phyloP scores from a whole-genome alignment of 225 moss, liverwort and hornwort genomes.

The Takakia lepidozioides region DNA sequence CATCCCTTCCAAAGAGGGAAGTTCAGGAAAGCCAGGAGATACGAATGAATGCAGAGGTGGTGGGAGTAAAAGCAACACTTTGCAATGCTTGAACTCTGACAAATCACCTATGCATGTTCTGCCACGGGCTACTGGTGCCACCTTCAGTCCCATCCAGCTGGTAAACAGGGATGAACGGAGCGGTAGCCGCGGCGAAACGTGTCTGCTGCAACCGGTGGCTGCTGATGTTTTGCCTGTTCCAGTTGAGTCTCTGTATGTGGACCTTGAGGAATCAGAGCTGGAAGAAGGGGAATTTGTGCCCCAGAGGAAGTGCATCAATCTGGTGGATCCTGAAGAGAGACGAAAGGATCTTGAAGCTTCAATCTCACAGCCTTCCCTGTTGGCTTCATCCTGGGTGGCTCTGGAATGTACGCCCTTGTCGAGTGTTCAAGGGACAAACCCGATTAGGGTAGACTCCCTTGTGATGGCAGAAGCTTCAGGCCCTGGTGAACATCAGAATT shows the following conservation, averaged over 20 bases:
- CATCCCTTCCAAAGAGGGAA: background rate
- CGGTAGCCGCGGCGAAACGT: slow-evolving; percentile 11
- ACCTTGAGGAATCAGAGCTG: slow-evolving; percentile 12
- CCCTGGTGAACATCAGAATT: no score
- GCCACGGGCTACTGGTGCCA: slow-evolving; percentile 8
- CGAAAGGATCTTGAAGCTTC: no score
- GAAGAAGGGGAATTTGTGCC: slow-evolving; percentile 38
- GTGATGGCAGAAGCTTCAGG: no score
- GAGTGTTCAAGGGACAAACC: no score
- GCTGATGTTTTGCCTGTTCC: slow-evolving; percentile 4
- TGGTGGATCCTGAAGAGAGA: no score
- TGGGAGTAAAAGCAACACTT: slow-evolving; percentile 1
- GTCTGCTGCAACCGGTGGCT: slow-evolving; percentile 5
- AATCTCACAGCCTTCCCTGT: no score
- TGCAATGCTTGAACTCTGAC: no score
- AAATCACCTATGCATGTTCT: no score
- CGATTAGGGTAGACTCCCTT: no score
- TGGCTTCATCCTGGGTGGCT: no score
- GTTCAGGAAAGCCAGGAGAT: background rate
- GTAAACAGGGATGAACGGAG: slow-evolving; percentile 20
- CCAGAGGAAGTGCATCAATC: no score
- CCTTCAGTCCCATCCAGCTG: slow-evolving; percentile 12
- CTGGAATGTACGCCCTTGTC: no score
- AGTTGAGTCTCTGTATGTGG: slow-evolving; percentile 5
- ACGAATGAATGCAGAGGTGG: background rate